A percentile compares a stretch with the other conserved stretches of the same genome.
Evolutionary conservation across 805 yeast genomes (phyloP).

Genomic region (Kuraishia hungarica): DNA sequence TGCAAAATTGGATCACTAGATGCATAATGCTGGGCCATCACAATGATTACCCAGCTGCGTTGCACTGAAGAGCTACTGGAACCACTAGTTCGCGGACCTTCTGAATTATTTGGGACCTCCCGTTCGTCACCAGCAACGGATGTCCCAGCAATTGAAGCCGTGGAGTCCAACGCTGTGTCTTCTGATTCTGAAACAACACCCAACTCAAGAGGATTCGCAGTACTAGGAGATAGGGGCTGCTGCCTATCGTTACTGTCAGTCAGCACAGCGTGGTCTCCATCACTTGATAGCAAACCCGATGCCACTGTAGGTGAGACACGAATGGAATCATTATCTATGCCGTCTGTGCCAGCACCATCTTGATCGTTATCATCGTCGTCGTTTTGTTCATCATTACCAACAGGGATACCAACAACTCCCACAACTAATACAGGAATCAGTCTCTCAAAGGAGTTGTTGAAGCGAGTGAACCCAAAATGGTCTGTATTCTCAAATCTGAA

Average conservation of each 20-base stretch:
- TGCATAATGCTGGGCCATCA: constrained; percentile 48
- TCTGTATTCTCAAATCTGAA: constrained; percentile 26
- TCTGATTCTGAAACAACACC: background rate
- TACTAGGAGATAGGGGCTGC: too few species aligned
- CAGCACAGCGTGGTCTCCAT: too few species aligned
- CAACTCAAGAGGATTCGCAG: background rate
- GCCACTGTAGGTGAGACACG: background rate
- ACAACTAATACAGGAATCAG: constrained; percentile 21
- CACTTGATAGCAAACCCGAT: too few species aligned
- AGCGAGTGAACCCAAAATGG: constrained; percentile 8
- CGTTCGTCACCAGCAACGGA: background rate
- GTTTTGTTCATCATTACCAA: constrained; percentile 6
- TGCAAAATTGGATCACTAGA: constrained; percentile 29
- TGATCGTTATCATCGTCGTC: constrained; percentile 2
- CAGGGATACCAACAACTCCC: constrained; percentile 21
- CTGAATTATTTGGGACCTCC: background rate
- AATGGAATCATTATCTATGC: background rate
- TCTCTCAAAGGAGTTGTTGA: constrained; percentile 9
- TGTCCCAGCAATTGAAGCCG: background rate
- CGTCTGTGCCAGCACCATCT: background rate
- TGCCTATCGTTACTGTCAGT: too few species aligned
- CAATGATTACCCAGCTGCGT: constrained; percentile 55
- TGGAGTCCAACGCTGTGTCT: background rate
- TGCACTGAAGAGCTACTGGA: constrained; percentile 8
- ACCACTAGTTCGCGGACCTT: background rate